These are phyloP conservation scores for Nakazawaea pomicola DNA, from an alignment of 805 yeast genomes.

Conservation along the genomic window DNA sequence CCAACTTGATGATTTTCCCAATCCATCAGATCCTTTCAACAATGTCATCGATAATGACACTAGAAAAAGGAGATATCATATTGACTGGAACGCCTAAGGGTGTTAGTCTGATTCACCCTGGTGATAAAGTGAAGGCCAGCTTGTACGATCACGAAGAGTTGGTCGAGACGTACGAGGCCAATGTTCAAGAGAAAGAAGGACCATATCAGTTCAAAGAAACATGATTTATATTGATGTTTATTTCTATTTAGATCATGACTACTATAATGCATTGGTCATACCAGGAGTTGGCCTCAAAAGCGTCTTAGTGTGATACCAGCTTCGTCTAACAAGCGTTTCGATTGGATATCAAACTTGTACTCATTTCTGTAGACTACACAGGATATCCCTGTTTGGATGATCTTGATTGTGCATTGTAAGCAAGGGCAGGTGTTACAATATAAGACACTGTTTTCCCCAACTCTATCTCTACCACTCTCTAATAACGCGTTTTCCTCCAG, in stretches of 20 bases:
- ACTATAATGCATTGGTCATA: no score
- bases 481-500: constrained; percentile 96
- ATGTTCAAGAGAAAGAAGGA: constrained; percentile 53
- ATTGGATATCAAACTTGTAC: constrained; percentile 85
- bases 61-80: constrained; percentile 85
- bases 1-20: constrained; percentile 83
- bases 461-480: constrained; percentile 89
- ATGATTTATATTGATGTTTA: constrained; percentile 10
- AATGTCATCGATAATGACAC: constrained; percentile 86
- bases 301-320: constrained; percentile 67
- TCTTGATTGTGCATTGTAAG: constrained; percentile 90
- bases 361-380: constrained; percentile 93
- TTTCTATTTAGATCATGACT: no score
- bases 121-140: constrained; percentile 69
- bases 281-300: background rate
- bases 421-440: constrained; percentile 99
- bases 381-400: constrained; percentile 84
- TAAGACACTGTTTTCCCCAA: constrained; percentile 56
- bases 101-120: constrained; percentile 79
- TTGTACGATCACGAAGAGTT: constrained; percentile 50
- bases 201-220: constrained; percentile 51
- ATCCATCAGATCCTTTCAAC: constrained; percentile 74
- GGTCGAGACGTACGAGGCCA: constrained; percentile 44
- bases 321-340: constrained; percentile 63
- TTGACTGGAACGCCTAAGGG: constrained; percentile 98